Evolutionary conservation across 257 asterid genomes (phyloP), one percentile per base, ranked within the genome.

Genomic region (Apocynum venetum): DNA sequence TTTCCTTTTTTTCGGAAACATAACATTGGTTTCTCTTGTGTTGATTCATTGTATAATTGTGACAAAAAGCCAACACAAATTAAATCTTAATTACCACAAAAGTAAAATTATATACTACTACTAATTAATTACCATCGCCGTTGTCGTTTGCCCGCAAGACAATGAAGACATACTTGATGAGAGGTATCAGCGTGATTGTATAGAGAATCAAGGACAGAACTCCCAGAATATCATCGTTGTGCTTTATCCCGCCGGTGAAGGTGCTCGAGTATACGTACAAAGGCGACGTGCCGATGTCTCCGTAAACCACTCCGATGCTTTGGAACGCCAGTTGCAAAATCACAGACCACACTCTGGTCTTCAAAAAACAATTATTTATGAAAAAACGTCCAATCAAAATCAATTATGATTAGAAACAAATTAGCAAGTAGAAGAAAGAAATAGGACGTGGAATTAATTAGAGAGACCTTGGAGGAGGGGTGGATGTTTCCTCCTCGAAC

Each of bases 261-360:
- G 82, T 77, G 82, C 90, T 80, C 0, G 88, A 3, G 3, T 70
- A 88, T 38, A 90, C 90, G 48, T 90, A 90, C 82, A 90, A 71
- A 15, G 89, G 89, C 36, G 96, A 90, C 1, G 96, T 90, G 2
- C 96, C 93, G 6, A 90, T 82, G 72, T 90, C 96, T 0, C 93
- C 96, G 46, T 86, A 89, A 77, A 87, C 89, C 65, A 90, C 90
- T 2, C 93, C 92, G 4, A 89, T 74, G 77, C 93, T 86, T 43
- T 90, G 96, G 53, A 90, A 87, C 1, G 96, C 91, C 25, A 90
- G 80, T 49, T 80, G 86, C 80, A 88, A 10, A n/a, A 85, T 40
- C 76, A 66, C 80, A 47, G 47, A 69, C 90, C 91, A 89, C 9
- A 51, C 81, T 3, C 53, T 84, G 8, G 68, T 38, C 72, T 76